Evolutionary conservation across 805 yeast species (phyloP), one percentile per base, ranked within the genome.

Genomic region (Candida incommunis): DNA sequence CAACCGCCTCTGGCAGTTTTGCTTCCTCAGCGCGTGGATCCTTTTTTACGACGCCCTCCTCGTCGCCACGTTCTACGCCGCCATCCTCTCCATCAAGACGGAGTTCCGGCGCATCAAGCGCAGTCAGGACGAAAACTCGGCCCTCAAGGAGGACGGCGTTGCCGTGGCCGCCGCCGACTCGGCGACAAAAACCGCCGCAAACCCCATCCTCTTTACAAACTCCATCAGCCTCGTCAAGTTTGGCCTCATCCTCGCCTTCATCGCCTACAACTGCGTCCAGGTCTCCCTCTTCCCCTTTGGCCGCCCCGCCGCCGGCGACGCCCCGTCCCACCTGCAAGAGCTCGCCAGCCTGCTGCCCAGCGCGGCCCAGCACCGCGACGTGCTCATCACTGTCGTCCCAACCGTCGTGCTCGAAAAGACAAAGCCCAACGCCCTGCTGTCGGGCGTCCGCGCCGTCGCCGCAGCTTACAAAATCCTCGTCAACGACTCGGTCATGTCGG

Each of bases 71-170:
- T 87, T 87, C 61, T 88, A 73, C 61, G 70, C 94, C 13, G 87
- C 95, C 2, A 75, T 85, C 45, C 72, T 90, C 52, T 78, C 95
- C 2, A 71, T 90, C 61, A 90, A 90, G 65, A 78, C 90, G 41
- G 96, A 92, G 63, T 85, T 90, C 61, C 78, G 77, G 59, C 71
- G 83, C 48, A 92, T 92, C 46, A 85, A 88, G 63, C 77, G 85
- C 51, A 82, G 86, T 41, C 78, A 84, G 48, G 75, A 77, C 45
- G 74, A 87, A 58, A 79, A 81, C 58, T 78, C 76, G 50, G 86
- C 84, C 23, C 69, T 90, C 51, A 92, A 88, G 66, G 98, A 90
- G 60, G 98, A 90, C 57, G 97, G 98, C 22, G 75, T 90, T 26
- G 72, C 82, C 40, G 75, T 77, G 34, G 61, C 68, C 41, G 82